phyloP scores from a whole-genome alignment of 164 flowering plant genomes.

The Vitis labrusca region DNA sequence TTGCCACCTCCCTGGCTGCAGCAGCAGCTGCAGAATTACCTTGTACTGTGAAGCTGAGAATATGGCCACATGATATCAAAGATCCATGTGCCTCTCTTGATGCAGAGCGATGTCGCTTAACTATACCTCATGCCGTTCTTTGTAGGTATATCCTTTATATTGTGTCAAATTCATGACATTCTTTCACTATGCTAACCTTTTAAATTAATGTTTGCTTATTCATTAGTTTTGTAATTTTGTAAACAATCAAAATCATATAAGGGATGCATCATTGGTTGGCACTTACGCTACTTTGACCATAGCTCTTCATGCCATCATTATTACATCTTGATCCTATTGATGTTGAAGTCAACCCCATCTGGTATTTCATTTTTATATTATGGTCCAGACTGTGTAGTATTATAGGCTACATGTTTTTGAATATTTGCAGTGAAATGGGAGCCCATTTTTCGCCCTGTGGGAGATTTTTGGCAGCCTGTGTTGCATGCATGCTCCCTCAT shows the following conservation, averaged over 20 bases:
- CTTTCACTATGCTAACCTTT: background rate
- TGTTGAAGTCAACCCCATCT: background rate
- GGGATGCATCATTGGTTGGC: background rate
- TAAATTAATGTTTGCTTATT: slow-evolving; percentile 1
- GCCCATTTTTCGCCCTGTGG: slow-evolving; percentile 99
- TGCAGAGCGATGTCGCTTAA: slow-evolving; percentile 66
- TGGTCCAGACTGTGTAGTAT: background rate
- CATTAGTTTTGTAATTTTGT: background rate
- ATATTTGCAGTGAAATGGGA: slow-evolving; percentile 93
- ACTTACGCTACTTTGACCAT: background rate
- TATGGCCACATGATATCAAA: slow-evolving; percentile 88
- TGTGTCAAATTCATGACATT: background rate
- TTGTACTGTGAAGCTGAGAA: slow-evolving; percentile 88
- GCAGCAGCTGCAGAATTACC: slow-evolving; percentile 94
- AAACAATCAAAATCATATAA: background rate
- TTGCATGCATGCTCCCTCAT: slow-evolving; percentile 83
- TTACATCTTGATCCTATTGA: background rate
- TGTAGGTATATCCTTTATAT: slow-evolving; percentile 62
- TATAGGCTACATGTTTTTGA: background rate
- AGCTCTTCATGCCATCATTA: background rate
- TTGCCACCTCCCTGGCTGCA: slow-evolving; percentile 77
- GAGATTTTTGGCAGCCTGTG: slow-evolving; percentile 96
- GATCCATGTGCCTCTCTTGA: slow-evolving; percentile 75
- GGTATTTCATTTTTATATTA: background rate
- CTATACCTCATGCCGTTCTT: slow-evolving; percentile 96